Evolutionary conservation across 495 filamentous ascomycete species (phyloP), one percentile per base, ranked within the genome.

Genomic region (Cudoniella acicularis): DNA sequence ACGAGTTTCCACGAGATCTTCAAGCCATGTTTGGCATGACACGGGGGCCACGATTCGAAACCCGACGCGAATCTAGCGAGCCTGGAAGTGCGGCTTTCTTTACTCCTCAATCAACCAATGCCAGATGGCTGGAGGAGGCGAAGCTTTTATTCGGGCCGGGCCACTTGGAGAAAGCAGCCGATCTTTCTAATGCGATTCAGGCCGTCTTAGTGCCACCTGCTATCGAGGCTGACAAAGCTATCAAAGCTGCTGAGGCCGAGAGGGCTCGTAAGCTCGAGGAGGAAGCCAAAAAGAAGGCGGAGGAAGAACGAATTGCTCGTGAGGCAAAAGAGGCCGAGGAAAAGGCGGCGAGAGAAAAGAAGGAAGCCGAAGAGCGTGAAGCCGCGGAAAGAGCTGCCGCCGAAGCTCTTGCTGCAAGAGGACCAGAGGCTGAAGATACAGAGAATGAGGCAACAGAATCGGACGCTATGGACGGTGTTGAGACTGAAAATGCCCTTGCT

Each of bases 71-170:
- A 67, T 75, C 54, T 21, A 68, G 72, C 51, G 83, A 87, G 61
- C 83, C 83, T 24, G 77, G 78, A 24, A 79, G 85, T 61, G 84
- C 89, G 10, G 84, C 90, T 13, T 77, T 83, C 36, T 96, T 96
- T 71, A 74, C 78, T 21, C 78, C 89, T 17, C 81, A 82, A 27
- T 75, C 80, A 1, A 97, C 93, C 10, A 75, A 73, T 42, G 75
- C 77, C 42, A 85, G 94, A 46, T 99, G 95, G 92, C 85, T 88
- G 64, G 90, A 96, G 64, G 94, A 98, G 72, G 89, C 92, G 11
- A 86, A 87, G 58, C 82, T 98, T 70, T 76, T 98, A 1, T 98
- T 91, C 70, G 88, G 87, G 49, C 71, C 70, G 42, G 78, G 73
- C 20, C 80, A 87, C 52, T 66, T 80, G 8, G 91, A 95, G 26